Conservation (phyloP, 805 yeast genomes). For the Cyberlindnera euphorbiiphila region DNA sequence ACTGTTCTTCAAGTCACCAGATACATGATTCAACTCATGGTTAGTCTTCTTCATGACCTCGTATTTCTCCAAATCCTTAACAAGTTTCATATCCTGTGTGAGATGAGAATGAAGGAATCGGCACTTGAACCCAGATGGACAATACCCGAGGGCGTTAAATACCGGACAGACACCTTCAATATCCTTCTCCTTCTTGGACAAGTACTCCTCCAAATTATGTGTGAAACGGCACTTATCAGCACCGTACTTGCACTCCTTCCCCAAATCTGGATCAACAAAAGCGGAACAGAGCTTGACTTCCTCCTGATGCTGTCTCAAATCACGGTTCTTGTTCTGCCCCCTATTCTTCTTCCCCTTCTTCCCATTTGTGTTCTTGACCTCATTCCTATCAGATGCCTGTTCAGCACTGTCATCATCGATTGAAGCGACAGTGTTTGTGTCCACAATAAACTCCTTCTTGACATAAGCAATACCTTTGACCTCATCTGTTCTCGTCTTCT, state of each 20-base stretch:
- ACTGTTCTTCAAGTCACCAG: slow-evolving; percentile 35
- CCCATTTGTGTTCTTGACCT: slow-evolving; percentile 34
- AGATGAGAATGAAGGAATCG: slow-evolving; percentile 81
- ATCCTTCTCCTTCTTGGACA: slow-evolving; percentile 66
- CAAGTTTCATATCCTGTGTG: slow-evolving; percentile 40
- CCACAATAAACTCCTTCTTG: slow-evolving; percentile 64
- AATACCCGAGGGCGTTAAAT: slow-evolving; percentile 72
- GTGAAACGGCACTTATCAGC: slow-evolving; percentile 67
- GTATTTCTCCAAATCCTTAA: slow-evolving; percentile 40
- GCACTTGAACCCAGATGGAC: slow-evolving; percentile 92
- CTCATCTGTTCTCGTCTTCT: slow-evolving; percentile 17
- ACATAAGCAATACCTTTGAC: slow-evolving; percentile 69
- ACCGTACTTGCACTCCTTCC: slow-evolving; percentile 55
- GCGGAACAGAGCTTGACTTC: slow-evolving; percentile 61
- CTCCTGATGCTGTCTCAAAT: slow-evolving; percentile 65
- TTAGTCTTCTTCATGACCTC: slow-evolving; percentile 34
- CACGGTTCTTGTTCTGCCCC: slow-evolving; percentile 85
- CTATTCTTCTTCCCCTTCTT: slow-evolving; percentile 47
- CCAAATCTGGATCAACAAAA: slow-evolving; percentile 50
- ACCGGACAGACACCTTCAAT: slow-evolving; percentile 83
- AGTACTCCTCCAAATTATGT: slow-evolving; percentile 68
- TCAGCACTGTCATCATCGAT: slow-evolving; percentile 47
- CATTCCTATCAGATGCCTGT: slow-evolving; percentile 35
- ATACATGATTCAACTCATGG: slow-evolving; percentile 62
- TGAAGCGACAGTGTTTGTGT: slow-evolving; percentile 20